Evolutionary conservation across 2,329 filamentous ascomycete genomes (phyloP).

Genomic region (Westerdykella ornata): DNA sequence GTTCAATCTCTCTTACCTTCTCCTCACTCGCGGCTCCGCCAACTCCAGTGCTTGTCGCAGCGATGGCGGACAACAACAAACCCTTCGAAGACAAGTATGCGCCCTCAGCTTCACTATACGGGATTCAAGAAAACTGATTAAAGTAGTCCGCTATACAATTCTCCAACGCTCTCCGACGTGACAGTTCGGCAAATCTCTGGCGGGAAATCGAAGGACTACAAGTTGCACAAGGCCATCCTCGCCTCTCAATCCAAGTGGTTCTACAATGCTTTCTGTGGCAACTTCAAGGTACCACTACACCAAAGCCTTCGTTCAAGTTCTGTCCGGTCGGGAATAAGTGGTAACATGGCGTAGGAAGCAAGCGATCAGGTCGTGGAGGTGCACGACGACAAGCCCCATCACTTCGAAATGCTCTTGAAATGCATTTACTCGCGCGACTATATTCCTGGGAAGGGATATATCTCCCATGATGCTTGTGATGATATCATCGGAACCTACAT

Average conservation of each 20-base stretch:
- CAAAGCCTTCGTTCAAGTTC: too few relatives aligned
- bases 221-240: constrained; percentile 1
- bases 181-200: constrained; percentile 1
- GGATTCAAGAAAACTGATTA: not conserved
- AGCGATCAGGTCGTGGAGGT: constrained; percentile 6
- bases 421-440: constrained; percentile 8
- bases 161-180: constrained; percentile 2
- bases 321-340: too few relatives aligned
- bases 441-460: not conserved
- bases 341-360: constrained; percentile 5
- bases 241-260: constrained; percentile 2
- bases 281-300: constrained; percentile 6
- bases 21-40: too few relatives aligned
- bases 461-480: not conserved
- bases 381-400: constrained; percentile 9
- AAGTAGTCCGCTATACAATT: constrained; percentile 2
- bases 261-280: constrained; percentile 7
- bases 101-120: too few relatives aligned
- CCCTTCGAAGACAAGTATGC: too few relatives aligned
- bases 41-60: too few relatives aligned
- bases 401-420: constrained; percentile 10
- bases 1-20: too few relatives aligned
- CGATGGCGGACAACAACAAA: too few relatives aligned
- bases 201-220: constrained; percentile 1
- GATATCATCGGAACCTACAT: not conserved